Conservation (phyloP, 768 basidiomycete genomes). For the Pleurotus pulmonarius region DNA sequence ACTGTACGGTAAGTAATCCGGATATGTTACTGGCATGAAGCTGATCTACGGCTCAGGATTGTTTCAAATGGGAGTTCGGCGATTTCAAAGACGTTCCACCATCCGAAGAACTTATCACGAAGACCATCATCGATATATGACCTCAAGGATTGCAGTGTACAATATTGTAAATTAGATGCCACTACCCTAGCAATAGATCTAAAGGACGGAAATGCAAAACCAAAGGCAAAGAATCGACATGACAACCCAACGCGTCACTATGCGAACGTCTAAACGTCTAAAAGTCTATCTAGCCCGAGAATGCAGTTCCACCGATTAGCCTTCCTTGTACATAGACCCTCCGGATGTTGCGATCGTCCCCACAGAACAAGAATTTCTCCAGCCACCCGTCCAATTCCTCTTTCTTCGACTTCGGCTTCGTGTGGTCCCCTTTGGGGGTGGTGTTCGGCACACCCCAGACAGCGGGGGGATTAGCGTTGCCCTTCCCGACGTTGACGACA, state of each 20-base stretch:
- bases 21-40: neutral
- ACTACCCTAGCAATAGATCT: neutral
- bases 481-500: constrained; percentile 54
- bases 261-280: neutral
- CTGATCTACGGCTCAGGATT: constrained; percentile 47
- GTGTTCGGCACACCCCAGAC: constrained; percentile 49
- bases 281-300: constrained; percentile 11
- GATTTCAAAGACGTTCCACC: constrained; percentile 27
- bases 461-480: constrained; percentile 46
- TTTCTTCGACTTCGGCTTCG: constrained; percentile 20
- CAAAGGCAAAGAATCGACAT: no score
- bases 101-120: no score
- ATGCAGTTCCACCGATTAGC: constrained; percentile 66
- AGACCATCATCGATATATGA: no score
- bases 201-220: neutral
- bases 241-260: no score
- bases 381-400: constrained; percentile 52
- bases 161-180: neutral
- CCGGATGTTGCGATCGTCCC: constrained; percentile 81
- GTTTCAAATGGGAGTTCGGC: constrained; percentile 75
- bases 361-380: constrained; percentile 84
- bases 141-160: neutral
- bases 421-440: constrained; percentile 7
- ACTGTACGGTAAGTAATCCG: constrained; percentile 50
- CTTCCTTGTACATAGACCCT: constrained; percentile 83